phyloP scores from a whole-genome alignment of 176 grass and related monocot species.

The Tuctoria greenei region DNA sequence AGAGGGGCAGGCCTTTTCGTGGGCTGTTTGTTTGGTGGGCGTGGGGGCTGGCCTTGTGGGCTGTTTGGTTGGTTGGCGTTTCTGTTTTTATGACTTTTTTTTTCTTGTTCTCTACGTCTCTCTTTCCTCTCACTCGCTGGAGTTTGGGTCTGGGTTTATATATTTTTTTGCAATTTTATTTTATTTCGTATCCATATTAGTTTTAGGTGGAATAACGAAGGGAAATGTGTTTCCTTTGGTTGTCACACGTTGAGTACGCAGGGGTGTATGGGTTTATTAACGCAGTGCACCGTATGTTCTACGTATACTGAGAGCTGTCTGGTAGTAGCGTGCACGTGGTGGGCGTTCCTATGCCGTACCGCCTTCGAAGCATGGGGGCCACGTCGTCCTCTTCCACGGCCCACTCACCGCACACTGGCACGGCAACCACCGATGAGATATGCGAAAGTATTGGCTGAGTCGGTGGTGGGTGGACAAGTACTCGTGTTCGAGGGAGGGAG shows the following conservation, averaged over 20 bases:
- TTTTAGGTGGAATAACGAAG: neutral
- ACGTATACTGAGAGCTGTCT: no score
- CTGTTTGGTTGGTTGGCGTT: neutral
- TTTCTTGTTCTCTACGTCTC: neutral
- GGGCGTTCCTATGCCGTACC: no score
- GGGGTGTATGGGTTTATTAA: neutral
- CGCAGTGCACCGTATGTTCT: no score
- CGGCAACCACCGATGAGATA: no score
- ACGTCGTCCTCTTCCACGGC: no score
- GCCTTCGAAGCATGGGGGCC: no score
- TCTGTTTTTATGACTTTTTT: neutral
- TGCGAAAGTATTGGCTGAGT: no score
- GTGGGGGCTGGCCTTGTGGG: neutral
- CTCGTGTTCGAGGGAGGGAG: no score
- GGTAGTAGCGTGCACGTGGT: no score
- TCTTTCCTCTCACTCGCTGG: neutral
- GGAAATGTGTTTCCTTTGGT: neutral
- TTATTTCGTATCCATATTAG: neutral
- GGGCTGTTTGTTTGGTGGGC: constrained; percentile 1
- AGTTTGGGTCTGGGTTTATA: neutral
- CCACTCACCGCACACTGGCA: no score
- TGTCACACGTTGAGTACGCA: constrained; percentile 1
- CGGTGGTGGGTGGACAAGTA: no score
- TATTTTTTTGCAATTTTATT: neutral
- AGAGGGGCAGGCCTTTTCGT: neutral